Conservation (phyloP, 2,329 filamentous ascomycete species). For the Stagonosporopsis tanaceti region DNA sequence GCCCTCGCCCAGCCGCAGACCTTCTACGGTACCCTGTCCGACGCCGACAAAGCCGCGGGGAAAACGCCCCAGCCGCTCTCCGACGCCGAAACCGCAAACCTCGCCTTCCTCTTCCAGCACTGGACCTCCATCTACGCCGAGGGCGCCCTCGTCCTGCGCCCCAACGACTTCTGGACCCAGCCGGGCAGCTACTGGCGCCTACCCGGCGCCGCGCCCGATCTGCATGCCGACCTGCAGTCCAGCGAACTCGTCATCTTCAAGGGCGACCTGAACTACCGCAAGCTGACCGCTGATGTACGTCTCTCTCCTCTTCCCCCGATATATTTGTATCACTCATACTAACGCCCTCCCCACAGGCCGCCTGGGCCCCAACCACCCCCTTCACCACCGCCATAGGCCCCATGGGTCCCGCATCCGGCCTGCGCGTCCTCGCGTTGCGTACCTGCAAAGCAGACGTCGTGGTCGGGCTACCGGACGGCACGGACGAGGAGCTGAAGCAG, state of each 20-base stretch:
- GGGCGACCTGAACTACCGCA: constrained; percentile 95
- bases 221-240: constrained; percentile 79
- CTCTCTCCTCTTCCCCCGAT: not conserved
- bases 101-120: constrained; percentile 80
- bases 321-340: not conserved
- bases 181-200: constrained; percentile 89
- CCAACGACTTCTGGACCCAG: constrained; percentile 91
- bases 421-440: constrained; percentile 85
- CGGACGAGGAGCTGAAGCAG: constrained; percentile 80
- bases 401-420: constrained; percentile 78
- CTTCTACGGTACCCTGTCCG: constrained; percentile 80
- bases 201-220: constrained; percentile 69
- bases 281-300: constrained; percentile 86
- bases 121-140: constrained; percentile 84
- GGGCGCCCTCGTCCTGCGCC: constrained; percentile 81
- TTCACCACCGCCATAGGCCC: constrained; percentile 87
- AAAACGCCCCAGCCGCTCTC: constrained; percentile 69
- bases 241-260: constrained; percentile 95
- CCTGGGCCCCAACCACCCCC: constrained; percentile 87
- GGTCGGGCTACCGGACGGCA: constrained; percentile 81
- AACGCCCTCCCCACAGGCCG: constrained; percentile 57
- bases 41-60: constrained; percentile 66
- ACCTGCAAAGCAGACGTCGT: constrained; percentile 98
- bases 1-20: constrained; percentile 77
- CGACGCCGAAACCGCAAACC: constrained; percentile 70